These are phyloP conservation scores for Chrysoporthe cubensis DNA, from an alignment of 2,329 filamentous ascomycete species.

Conservation along the genomic window DNA sequence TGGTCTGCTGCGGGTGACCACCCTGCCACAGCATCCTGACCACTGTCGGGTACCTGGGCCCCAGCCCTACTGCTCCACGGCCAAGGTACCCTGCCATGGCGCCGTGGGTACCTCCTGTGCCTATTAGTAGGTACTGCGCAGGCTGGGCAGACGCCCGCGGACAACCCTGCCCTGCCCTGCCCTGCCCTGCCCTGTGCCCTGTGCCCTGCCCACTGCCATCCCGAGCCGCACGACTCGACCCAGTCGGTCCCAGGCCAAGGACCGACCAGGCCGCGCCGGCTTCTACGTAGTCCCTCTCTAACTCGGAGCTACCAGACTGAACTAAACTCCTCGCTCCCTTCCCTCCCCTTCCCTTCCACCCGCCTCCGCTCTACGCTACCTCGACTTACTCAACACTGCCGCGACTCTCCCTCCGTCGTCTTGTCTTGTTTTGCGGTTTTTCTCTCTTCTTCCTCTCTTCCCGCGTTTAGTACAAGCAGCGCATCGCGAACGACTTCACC, in stretches of 20 bases:
- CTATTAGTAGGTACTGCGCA: no score
- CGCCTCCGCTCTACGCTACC: constrained; percentile 13
- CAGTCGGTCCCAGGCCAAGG: constrained; percentile 4
- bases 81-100: background rate
- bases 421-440: constrained; percentile 22
- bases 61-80: background rate
- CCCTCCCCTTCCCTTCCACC: constrained; percentile 11
- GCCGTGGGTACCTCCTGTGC: no score
- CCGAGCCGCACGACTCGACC: constrained; percentile 4
- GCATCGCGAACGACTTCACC: constrained; percentile 23
- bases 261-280: constrained; percentile 15
- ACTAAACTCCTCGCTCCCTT: constrained; percentile 18
- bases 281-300: constrained; percentile 10
- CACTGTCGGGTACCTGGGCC: background rate
- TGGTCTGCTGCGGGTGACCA: background rate
- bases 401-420: constrained; percentile 19
- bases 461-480: constrained; percentile 9
- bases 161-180: no score
- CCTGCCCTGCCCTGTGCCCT: constrained; percentile 4
- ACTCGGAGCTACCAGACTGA: constrained; percentile 12
- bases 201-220: background rate
- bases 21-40: background rate
- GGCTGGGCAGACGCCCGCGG: no score
- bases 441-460: constrained; percentile 20
- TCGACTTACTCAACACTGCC: constrained; percentile 15